Evolutionary conservation across 1,284 basidiomycete genomes (phyloP), one percentile per base, ranked within the genome.

Genomic region (Heterobasidion annosum): DNA sequence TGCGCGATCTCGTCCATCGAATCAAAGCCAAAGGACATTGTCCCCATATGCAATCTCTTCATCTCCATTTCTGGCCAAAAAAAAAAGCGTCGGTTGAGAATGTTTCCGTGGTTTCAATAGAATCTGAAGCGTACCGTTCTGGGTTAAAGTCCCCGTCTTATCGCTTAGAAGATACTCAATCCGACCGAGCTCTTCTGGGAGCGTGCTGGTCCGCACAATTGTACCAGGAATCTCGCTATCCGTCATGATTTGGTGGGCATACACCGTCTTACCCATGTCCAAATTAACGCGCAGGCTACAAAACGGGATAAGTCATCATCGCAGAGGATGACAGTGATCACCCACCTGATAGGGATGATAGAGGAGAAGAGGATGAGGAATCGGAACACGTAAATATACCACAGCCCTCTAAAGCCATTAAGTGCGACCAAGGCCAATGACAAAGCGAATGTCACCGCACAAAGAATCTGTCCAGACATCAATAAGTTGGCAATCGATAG

Each of bases 221-320:
- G 97, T 98, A 50, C 86, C 83, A 1, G 93, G 92, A 60, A 99
- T 99, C 70, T 98, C 93, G 45, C 65, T 65, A 69, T 99, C 97
- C 57, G 81, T 85, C 85, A 95, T 93, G 57, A 99, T 99, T 63
- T 96, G 91, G 48, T 90, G 85, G 0, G 93, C 93, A 64, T 99
- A 99, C 45, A 98, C 91, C 0, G 95, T 98, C 74, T 99, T 99
- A 57, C 96, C 97, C 95, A 99, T 98, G 68, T 99, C 97, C 51
- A 99, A 78, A 64, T 99, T 99, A 57, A 99, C 96, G 32, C 97
- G 90, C 52, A 99, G 75, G 77, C 93, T 98, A 55, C 12, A 46
- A 40, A 50, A 12, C 9, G 43, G 43, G 33, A 50, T 40, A 25
- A 8, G 13, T 16, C 8, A 34, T 43, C 8, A 40, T 18, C 32